Evolutionary conservation across 2,329 filamentous ascomycete genomes (phyloP).

Genomic region (Ascochyta lentis): DNA sequence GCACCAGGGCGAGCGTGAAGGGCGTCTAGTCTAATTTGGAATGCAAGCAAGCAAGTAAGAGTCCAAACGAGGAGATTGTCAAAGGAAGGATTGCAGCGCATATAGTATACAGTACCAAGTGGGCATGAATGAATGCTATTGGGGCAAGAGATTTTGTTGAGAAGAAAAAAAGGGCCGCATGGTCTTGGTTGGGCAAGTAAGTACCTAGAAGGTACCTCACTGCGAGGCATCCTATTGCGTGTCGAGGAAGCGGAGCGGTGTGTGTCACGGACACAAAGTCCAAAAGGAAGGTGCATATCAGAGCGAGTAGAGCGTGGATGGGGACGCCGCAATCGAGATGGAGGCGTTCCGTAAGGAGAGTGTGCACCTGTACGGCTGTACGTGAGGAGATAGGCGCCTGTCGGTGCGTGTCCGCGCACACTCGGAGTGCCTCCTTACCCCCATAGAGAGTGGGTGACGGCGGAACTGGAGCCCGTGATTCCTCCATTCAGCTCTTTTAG

Average conservation of each 20-base stretch:
- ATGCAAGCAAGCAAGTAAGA: too few species aligned
- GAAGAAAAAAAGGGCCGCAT: too few species aligned
- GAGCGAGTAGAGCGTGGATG: background rate
- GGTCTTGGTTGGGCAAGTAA: too few species aligned
- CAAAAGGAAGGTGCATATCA: slow-evolving; percentile 3
- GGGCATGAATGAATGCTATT: too few species aligned
- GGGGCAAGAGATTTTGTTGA: too few species aligned
- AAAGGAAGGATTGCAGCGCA: too few species aligned
- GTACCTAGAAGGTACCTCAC: too few species aligned
- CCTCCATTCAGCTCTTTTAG: slow-evolving; percentile 6
- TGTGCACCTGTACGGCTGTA: background rate
- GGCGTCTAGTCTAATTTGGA: too few species aligned
- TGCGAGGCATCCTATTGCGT: background rate
- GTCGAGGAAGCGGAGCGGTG: slow-evolving; percentile 2
- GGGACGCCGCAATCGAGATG: background rate
- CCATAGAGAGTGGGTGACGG: slow-evolving; percentile 1
- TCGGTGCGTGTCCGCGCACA: background rate
- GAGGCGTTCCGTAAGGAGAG: background rate
- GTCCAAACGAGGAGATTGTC: too few species aligned
- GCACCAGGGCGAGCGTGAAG: too few species aligned
- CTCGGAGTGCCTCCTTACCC: background rate
- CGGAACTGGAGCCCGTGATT: slow-evolving; percentile 5
- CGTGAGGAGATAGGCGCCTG: slow-evolving; percentile 14
- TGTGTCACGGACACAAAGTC: slow-evolving; percentile 10
- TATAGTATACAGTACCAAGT: too few species aligned